phyloP scores from a whole-genome alignment of 345 rosid genomes.

The Euclidium syriacum region DNA sequence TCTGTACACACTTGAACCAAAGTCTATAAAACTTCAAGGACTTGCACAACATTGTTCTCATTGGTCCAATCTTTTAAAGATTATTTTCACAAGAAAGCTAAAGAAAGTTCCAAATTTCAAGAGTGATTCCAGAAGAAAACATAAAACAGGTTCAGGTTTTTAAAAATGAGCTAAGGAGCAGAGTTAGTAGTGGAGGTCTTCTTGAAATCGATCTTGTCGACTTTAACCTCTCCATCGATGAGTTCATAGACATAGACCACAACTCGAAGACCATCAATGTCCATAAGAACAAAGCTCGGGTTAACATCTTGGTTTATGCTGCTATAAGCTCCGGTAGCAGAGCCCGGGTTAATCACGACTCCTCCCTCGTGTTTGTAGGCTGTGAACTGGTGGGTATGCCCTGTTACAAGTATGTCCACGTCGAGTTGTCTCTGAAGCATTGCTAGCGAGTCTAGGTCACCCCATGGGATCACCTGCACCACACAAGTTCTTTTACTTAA shows the following conservation, averaged over 20 bases:
- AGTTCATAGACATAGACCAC: constrained; percentile 95
- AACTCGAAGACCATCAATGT: constrained; percentile 85
- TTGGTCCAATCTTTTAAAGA: background rate
- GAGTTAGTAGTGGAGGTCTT: constrained; percentile 55
- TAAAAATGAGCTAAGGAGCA: constrained; percentile 34
- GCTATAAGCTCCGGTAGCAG: constrained; percentile 92
- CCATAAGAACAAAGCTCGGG: constrained; percentile 96
- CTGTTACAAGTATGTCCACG: constrained; percentile 92
- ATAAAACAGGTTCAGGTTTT: background rate
- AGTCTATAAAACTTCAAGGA: background rate
- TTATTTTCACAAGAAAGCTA: constrained; percentile 18
- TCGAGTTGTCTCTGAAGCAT: constrained; percentile 96
- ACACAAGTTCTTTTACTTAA: background rate
- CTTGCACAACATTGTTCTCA: constrained; percentile 3
- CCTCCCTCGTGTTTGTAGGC: constrained; percentile 98
- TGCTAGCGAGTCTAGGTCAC: constrained; percentile 87
- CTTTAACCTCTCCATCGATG: constrained; percentile 91
- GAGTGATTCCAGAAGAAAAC: constrained; percentile 5
- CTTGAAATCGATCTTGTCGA: constrained; percentile 95
- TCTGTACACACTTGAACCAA: background rate
- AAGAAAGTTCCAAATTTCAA: constrained; percentile 1
- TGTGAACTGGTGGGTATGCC: constrained; percentile 95
- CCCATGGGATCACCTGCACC: constrained; percentile 91
- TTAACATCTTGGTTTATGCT: constrained; percentile 82
- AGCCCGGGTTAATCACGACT: constrained; percentile 90